A percentile compares a stretch with the other conserved stretches of the same genome.
phyloP scores from a whole-genome alignment of 2,329 filamentous ascomycete genomes.

The Triangularia setosa region DNA sequence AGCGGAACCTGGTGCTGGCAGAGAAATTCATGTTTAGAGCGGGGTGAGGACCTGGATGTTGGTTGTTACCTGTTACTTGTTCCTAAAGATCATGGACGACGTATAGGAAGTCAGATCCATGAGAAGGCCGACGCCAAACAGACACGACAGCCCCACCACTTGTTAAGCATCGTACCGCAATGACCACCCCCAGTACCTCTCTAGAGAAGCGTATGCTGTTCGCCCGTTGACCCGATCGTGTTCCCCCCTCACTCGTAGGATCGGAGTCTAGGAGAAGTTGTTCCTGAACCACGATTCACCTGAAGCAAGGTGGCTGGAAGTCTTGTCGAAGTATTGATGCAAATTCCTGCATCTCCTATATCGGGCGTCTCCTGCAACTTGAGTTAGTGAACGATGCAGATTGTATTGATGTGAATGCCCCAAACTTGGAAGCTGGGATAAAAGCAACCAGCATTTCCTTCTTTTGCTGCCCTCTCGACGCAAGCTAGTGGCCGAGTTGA shows the following conservation, averaged over 20 bases:
- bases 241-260: not conserved
- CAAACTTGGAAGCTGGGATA: not conserved
- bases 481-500: not conserved
- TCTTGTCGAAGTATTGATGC: not conserved
- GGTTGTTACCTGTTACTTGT: not conserved
- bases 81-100: not conserved
- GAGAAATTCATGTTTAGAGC: not conserved
- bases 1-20: not conserved
- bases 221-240: not conserved
- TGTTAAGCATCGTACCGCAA: not conserved
- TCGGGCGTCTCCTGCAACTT: not conserved
- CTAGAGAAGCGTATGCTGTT: not conserved
- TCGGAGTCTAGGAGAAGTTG: not conserved
- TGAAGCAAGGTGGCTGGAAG: not conserved
- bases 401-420: not conserved
- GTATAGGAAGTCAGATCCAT: not conserved
- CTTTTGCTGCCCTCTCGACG: not conserved
- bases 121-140: not conserved
- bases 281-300: not conserved
- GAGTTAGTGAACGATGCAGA: not conserved
- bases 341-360: not conserved
- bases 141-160: not conserved
- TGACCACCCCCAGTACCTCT: not conserved
- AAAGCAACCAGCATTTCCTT: not conserved
- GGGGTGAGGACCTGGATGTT: not conserved